Percentiles rank a stretch among this genome's conserved stretches.
phyloP scores from a whole-genome alignment of 106 monocot genomes.

The Dendrobium huoshanense region DNA sequence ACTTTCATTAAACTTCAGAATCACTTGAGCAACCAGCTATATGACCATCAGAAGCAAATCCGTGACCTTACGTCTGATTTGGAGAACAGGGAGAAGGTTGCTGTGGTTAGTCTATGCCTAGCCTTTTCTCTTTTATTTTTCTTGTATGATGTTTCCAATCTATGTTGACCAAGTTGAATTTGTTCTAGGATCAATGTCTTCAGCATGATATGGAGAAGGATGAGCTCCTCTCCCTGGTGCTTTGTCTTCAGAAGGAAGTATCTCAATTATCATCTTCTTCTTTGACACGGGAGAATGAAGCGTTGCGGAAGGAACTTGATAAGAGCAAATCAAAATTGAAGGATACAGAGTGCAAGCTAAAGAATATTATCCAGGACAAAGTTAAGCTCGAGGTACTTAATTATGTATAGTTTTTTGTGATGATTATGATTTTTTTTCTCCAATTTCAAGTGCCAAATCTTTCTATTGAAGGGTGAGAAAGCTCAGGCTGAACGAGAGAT shows the following conservation, averaged over 20 bases:
- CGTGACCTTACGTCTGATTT: conserved; percentile 36
- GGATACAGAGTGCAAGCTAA: conserved; percentile 85
- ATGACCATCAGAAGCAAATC: conserved; percentile 29
- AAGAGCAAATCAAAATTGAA: conserved; percentile 71
- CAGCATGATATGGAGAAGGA: conserved; percentile 79
- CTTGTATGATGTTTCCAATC: neutral
- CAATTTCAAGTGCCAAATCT: conserved; percentile 11
- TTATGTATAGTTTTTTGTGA: neutral
- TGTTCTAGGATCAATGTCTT: conserved; percentile 42
- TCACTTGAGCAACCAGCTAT: conserved; percentile 23
- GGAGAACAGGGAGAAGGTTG: conserved; percentile 33
- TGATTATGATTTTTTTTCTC: neutral
- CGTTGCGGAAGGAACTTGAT: conserved; percentile 77
- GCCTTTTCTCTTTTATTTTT: conserved; percentile 2
- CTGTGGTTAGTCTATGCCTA: conserved; percentile 38
- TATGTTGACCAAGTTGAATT: conserved; percentile 1
- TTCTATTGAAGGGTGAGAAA: conserved; percentile 66
- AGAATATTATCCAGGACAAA: conserved; percentile 77
- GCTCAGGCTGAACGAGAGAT: conserved; percentile 62
- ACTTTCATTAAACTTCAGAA: conserved; percentile 31
- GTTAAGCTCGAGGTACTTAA: conserved; percentile 78
- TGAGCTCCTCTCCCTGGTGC: conserved; percentile 40
- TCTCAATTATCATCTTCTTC: conserved; percentile 51
- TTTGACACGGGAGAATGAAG: conserved; percentile 67
- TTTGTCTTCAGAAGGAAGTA: conserved; percentile 65